Base-by-base conservation (phyloP, 345 rosid genomes). In the Rhizophora mangle region DNA sequence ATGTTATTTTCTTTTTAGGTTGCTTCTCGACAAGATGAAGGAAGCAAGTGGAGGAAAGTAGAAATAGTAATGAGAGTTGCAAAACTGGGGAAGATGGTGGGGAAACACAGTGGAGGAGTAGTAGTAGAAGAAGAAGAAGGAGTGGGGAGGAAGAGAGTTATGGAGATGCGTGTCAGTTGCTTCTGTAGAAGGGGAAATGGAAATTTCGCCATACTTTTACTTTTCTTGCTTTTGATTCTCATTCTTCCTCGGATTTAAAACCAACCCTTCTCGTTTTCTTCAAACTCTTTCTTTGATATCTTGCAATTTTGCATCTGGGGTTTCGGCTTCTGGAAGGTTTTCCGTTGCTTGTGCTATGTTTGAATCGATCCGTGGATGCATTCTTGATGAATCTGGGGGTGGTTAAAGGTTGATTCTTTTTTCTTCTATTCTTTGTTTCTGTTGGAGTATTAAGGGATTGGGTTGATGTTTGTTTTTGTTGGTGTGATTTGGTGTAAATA, bases 201-300 rank as follows among this genome's bases (percentile, higher is more conserved):
- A 82, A 74, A 82, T 82, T 84, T 82, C 91, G 88, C 83, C 79
- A 80, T 82, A 71, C 82, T 87, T 73, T 82, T 87, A 29, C 82
- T 88, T 54, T 85, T 84, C 65, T 81, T 89, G 68, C 89, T 86
- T 72, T 82, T 89, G 68, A 83, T 89, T 74, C 86, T 86, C 83
- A 85, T 89, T 82, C 79, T 90, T 75, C 90, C 89, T 56, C 63
- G 70, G 68, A 78, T 85, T 81, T 88, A 80, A 76, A 21, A 60
- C 71, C 60, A 56, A 10, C 29, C 29, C 30, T 56, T 27, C 39
- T 26, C 57, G 18, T 32, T 15, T 16, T 32, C n/a, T 43, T 43
- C 18, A 13, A 4, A 43, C 18, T 3, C 49, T 43, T 64, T 51
- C 13, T 46, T 71, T 59, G n/a, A 27, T 60, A 30, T 27, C 30